A percentile compares a stretch with the other conserved stretches of the same genome.
Conservation (phyloP, 192 early-diverging fungal species). For the Umbelopsis ramanniana region DNA sequence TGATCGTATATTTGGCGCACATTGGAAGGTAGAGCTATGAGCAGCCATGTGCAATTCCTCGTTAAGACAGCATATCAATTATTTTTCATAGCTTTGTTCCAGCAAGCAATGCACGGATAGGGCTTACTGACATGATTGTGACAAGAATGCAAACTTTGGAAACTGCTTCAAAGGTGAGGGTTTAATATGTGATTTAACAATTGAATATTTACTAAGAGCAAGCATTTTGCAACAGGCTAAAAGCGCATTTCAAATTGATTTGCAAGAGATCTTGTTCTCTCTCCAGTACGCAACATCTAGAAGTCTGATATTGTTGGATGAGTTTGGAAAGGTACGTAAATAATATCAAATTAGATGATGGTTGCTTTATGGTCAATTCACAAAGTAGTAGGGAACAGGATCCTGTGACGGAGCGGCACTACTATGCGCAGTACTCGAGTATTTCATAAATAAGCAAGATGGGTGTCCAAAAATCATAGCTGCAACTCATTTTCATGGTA, state of each 20-base stretch:
- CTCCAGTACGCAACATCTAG: slow-evolving; percentile 52
- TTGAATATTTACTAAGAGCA: not conserved
- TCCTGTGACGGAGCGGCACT: slow-evolving; percentile 77
- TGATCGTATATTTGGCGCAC: slow-evolving; percentile 89
- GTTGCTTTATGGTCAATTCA: not conserved
- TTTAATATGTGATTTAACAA: not conserved
- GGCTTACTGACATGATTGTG: slow-evolving; percentile 79
- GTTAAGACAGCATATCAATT: not conserved
- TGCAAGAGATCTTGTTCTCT: slow-evolving; percentile 63
- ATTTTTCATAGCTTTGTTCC: slow-evolving; percentile 73
- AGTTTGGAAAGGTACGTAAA: slow-evolving; percentile 74
- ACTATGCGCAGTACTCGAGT: slow-evolving; percentile 70
- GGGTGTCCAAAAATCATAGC: slow-evolving; percentile 72
- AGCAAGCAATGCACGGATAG: slow-evolving; percentile 68
- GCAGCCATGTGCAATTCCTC: not conserved
- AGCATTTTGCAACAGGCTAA: slow-evolving; percentile 47
- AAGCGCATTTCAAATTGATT: slow-evolving; percentile 76
- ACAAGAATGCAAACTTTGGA: slow-evolving; percentile 75
- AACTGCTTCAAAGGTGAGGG: slow-evolving; percentile 61
- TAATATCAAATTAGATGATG: not conserved
- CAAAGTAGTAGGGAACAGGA: slow-evolving; percentile 30
- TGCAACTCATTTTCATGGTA: slow-evolving; percentile 91
- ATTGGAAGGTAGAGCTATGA: slow-evolving; percentile 61
- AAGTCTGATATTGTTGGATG: slow-evolving; percentile 75
- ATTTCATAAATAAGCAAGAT: slow-evolving; percentile 49